A percentile compares a stretch with the other conserved stretches of the same genome.
These are phyloP conservation scores for Termitomyces sp. DNA, from an alignment of 768 basidiomycete species.

Conservation along the genomic window DNA sequence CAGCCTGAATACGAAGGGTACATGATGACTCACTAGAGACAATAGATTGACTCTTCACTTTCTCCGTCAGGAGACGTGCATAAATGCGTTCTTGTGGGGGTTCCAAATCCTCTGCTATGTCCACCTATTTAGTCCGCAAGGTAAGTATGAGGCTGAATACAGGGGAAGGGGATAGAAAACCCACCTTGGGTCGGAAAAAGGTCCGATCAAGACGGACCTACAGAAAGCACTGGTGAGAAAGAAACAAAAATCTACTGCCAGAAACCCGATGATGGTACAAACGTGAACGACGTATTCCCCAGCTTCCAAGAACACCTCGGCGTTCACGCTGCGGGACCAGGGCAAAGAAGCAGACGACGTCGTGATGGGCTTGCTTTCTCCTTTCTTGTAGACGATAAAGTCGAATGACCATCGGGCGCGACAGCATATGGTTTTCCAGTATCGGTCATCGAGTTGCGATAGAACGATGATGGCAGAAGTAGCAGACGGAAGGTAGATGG, in stretches of 20 bases:
- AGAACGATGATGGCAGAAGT: conserved; percentile 35
- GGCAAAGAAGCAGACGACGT: conserved; percentile 14
- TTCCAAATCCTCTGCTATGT: no score
- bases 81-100: conserved; percentile 16
- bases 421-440: conserved; percentile 26
- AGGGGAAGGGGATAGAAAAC: no score
- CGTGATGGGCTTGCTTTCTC: conserved; percentile 20
- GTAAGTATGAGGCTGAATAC: no score
- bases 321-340: conserved; percentile 24
- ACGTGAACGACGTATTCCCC: conserved; percentile 29
- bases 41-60: conserved; percentile 28
- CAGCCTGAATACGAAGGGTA: no score
- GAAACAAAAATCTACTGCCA: not conserved
- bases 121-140: no score
- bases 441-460: conserved; percentile 33
- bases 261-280: not conserved
- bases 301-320: conserved; percentile 21
- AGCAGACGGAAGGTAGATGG: conserved; percentile 24
- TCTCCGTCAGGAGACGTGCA: conserved; percentile 24
- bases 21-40: conserved; percentile 26
- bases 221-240: not conserved
- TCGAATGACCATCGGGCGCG: conserved; percentile 28
- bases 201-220: conserved; percentile 18
- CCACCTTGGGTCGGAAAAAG: no score
- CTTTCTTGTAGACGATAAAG: conserved; percentile 33